Conservation (phyloP, 164 flowering plant genomes). For the Berberis vulgaris region DNA sequence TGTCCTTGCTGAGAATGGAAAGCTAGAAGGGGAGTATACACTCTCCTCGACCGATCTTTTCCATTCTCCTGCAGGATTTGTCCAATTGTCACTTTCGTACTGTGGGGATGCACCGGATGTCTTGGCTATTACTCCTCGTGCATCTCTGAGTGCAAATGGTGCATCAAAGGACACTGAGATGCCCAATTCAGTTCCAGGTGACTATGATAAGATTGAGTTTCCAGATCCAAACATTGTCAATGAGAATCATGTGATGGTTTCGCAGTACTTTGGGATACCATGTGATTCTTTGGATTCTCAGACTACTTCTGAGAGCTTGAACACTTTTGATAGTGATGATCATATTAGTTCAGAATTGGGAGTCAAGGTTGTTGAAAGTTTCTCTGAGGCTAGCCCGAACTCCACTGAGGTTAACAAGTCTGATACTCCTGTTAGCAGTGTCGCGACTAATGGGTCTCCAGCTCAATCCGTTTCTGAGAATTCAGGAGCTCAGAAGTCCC, state of each 20-base stretch:
- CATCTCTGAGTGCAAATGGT: slow-evolving; percentile 15
- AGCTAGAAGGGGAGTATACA: slow-evolving; percentile 64
- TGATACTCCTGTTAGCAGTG: slow-evolving; percentile 63
- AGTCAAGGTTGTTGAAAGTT: slow-evolving; percentile 31
- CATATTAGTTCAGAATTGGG: slow-evolving; percentile 23
- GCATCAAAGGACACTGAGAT: slow-evolving; percentile 26
- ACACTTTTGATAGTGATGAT: slow-evolving; percentile 35
- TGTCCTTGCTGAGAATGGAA: slow-evolving; percentile 49
- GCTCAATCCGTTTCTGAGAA: slow-evolving; percentile 35
- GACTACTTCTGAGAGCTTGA: slow-evolving; percentile 37
- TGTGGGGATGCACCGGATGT: slow-evolving; percentile 68
- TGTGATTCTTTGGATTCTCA: slow-evolving; percentile 30
- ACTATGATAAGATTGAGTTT: slow-evolving; percentile 71
- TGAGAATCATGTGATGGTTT: slow-evolving; percentile 79
- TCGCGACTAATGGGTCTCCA: slow-evolving; percentile 50
- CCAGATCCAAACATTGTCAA: slow-evolving; percentile 77
- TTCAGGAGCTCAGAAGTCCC: slow-evolving; percentile 27
- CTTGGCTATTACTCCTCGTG: slow-evolving; percentile 28
- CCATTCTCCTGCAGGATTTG: slow-evolving; percentile 94
- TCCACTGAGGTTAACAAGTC: slow-evolving; percentile 23
- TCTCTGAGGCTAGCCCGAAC: slow-evolving; percentile 22
- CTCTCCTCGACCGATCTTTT: slow-evolving; percentile 86
- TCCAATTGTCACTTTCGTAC: slow-evolving; percentile 59
- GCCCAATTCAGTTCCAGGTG: slow-evolving; percentile 27
- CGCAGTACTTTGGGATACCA: slow-evolving; percentile 46